Evolutionary conservation across 345 rosid genomes (phyloP).

Genomic region (Durio zibethinus): DNA sequence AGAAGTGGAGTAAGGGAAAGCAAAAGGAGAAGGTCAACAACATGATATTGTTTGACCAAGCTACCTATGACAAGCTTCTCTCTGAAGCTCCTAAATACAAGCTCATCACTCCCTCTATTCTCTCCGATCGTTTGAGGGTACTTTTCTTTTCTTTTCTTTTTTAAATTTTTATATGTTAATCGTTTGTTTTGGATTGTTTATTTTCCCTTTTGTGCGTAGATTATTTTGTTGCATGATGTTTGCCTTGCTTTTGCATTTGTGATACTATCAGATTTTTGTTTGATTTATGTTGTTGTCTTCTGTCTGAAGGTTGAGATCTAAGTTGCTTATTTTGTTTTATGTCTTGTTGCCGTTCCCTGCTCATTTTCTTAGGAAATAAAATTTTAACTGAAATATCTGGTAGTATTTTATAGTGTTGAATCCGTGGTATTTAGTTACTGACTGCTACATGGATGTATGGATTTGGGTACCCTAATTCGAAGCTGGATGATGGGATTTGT

Average conservation of each 20-base stretch:
- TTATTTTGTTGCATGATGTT: not conserved
- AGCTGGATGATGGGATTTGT: not conserved
- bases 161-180: not conserved
- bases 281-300: not conserved
- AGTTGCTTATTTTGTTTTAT: not conserved
- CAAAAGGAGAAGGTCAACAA: slow-evolving; percentile 95
- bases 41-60: slow-evolving; percentile 81
- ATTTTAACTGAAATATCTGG: not conserved
- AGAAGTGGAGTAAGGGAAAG: slow-evolving; percentile 94
- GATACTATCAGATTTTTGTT: not conserved
- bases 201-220: not conserved
- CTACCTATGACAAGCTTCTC: slow-evolving; percentile 81
- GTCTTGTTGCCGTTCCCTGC: not conserved
- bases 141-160: not conserved
- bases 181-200: not conserved
- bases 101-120: slow-evolving; percentile 70
- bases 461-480: not conserved
- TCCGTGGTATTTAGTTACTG: not conserved
- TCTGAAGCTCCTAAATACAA: slow-evolving; percentile 73
- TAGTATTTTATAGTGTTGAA: not conserved
- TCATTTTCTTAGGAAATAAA: not conserved
- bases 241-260: not conserved
- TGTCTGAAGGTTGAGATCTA: not conserved
- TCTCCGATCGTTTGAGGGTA: slow-evolving; percentile 83
- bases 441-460: not conserved